phyloP scores from a whole-genome alignment of 164 flowering plant genomes.

The Malania oleifera region DNA sequence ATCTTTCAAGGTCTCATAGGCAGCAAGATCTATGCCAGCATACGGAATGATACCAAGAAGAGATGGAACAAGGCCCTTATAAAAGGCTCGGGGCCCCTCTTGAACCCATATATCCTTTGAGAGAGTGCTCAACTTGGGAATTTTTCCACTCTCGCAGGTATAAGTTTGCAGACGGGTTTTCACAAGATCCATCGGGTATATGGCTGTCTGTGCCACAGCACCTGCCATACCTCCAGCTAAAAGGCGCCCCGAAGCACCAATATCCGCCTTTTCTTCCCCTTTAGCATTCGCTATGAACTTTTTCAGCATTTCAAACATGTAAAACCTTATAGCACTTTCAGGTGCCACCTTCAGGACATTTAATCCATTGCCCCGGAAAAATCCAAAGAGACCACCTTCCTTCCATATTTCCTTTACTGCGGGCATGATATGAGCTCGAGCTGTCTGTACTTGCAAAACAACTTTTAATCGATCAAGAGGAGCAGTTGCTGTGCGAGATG shows the following conservation, averaged over 20 bases:
- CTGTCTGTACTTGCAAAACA: conserved; percentile 79
- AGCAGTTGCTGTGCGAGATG: conserved; percentile 97
- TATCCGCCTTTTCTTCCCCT: conserved; percentile 58
- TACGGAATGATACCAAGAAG: conserved; percentile 93
- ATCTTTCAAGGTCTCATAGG: conserved; percentile 90
- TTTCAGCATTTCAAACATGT: conserved; percentile 81
- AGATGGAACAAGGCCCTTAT: conserved; percentile 84
- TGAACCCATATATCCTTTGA: conserved; percentile 80
- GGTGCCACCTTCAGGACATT: conserved; percentile 97
- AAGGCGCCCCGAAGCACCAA: conserved; percentile 76
- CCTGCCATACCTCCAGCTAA: conserved; percentile 92
- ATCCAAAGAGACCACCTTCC: conserved; percentile 69
- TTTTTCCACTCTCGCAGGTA: conserved; percentile 56
- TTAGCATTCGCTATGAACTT: conserved; percentile 38
- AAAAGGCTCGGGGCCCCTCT: conserved; percentile 92
- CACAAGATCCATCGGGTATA: conserved; percentile 92
- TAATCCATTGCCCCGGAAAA: conserved; percentile 94
- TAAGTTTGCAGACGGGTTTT: conserved; percentile 87
- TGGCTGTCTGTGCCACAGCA: conserved; percentile 88
- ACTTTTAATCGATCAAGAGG: conserved; percentile 97
- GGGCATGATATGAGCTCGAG: conserved; percentile 46
- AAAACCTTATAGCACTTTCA: conserved; percentile 92
- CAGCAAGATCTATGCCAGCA: conserved; percentile 96
- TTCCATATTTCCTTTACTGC: conserved; percentile 66
- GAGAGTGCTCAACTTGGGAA: conserved; percentile 51